Evolutionary conservation across 257 asterid genomes (phyloP).

Genomic region (Solanum habrochaites): DNA sequence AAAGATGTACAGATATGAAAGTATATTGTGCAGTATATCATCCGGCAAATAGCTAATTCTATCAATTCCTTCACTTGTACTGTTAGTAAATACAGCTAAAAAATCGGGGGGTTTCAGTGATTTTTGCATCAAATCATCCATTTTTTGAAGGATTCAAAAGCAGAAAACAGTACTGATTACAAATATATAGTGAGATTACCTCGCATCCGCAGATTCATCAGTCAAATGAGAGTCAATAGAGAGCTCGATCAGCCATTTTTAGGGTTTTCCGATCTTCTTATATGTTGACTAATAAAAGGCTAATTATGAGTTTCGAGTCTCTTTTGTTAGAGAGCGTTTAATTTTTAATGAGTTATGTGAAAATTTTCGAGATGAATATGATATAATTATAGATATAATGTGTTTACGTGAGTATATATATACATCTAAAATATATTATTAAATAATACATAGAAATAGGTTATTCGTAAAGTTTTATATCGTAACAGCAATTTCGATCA

Average conservation of each 20-base stretch:
- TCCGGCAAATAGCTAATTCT: neutral
- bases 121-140: neutral
- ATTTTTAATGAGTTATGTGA: neutral
- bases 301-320: too few relatives aligned
- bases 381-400: too few relatives aligned
- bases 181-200: neutral
- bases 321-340: neutral
- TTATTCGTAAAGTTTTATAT: too few relatives aligned
- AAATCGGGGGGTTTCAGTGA: neutral
- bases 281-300: too few relatives aligned
- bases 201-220: neutral
- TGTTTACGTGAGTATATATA: too few relatives aligned
- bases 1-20: neutral
- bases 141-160: neutral
- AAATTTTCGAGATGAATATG: neutral
- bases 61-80: neutral
- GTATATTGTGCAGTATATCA: neutral
- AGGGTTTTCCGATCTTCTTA: neutral
- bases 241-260: neutral
- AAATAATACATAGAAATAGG: too few relatives aligned
- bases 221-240: neutral
- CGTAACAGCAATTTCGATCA: accelerated
- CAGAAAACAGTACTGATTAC: neutral
- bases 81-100: neutral
- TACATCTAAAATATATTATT: too few relatives aligned